Evolutionary conservation across 208 protist species (phyloP).

Genomic region (Leptomonas seymouri): DNA sequence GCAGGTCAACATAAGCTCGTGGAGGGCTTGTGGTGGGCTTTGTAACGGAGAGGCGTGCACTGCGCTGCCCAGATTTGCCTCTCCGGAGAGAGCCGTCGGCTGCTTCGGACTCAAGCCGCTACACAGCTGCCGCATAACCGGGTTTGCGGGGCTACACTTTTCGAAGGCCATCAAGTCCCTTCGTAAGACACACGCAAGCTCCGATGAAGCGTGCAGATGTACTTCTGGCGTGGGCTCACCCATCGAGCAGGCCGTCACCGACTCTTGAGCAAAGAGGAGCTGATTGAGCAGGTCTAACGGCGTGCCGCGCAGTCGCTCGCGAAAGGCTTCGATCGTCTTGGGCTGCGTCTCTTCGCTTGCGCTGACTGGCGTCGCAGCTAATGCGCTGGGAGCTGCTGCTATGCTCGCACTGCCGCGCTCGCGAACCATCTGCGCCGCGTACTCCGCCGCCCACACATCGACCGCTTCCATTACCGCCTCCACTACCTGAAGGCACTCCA

Average conservation of each 20-base stretch:
- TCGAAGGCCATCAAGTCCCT: not conserved
- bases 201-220: not conserved
- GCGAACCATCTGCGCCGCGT: not conserved
- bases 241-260: not conserved
- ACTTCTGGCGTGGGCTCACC: not conserved
- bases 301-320: not conserved
- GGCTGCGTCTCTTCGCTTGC: not conserved
- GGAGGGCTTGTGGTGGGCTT: too few relatives aligned
- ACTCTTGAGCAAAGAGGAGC: not conserved
- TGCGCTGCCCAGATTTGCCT: too few relatives aligned
- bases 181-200: not conserved
- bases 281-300: not conserved
- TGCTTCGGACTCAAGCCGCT: not conserved
- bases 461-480: constrained; percentile 17
- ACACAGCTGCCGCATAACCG: not conserved
- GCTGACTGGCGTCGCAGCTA: not conserved
- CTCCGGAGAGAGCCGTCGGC: too few relatives aligned
- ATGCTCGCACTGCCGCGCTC: not conserved
- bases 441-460: constrained; percentile 19
- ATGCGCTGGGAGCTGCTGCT: not conserved
- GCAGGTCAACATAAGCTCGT: not conserved
- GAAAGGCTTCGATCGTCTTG: not conserved
- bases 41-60: too few relatives aligned
- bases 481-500: constrained; percentile 31
- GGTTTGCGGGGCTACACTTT: not conserved